Evolutionary conservation across 176 grass and related monocot species (phyloP), one percentile per base, ranked within the genome.

Genomic region (Rhynchospora breviuscula): DNA sequence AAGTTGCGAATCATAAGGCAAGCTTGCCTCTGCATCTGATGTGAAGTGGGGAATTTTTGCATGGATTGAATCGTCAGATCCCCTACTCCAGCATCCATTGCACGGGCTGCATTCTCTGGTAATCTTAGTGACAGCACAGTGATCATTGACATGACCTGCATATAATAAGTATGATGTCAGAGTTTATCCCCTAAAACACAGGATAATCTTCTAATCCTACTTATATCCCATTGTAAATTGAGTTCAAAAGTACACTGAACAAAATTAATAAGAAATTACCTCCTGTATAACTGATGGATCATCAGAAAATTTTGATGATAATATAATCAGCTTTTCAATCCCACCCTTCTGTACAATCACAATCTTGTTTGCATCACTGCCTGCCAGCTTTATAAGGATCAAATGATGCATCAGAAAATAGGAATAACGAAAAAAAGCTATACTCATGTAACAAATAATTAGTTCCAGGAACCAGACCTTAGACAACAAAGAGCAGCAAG

Each of bases 1-100:
- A 98, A 91, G 87, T 98, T 98, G 15, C 93, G 91, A 87, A 98
- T 95, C 96, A 98, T 98, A 62, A 93, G 89, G 14, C 96, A 98
- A 31, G 89, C 87, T 91, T 98, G 92, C 85, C 90, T 93, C 88
- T 98, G 93, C 86, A 92, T 93, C 48, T 83, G 89, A 46, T 71
- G 54, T 10, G 93, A 91, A 74, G 86, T 77, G 7, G 93, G 91
- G 23, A 93, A 93, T 78, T 88, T 90, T 85, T 89, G 75, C 96
- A 98, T 93, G 4, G 86, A 81, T 85, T 91, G 86, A 33, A 98
- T 91, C 3, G 87, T 88, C 35, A 98, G 59, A 66, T 86, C 91
- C 25, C 88, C 96, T 56, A 85, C 87, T 51, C 96, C 93, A 46
- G 81, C 85, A 80, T 87, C 83, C 29, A 98, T 78, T 60, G 96